These are phyloP conservation scores for Hydnum rufescens DNA, from an alignment of 768 basidiomycete species.

Conservation along the genomic window DNA sequence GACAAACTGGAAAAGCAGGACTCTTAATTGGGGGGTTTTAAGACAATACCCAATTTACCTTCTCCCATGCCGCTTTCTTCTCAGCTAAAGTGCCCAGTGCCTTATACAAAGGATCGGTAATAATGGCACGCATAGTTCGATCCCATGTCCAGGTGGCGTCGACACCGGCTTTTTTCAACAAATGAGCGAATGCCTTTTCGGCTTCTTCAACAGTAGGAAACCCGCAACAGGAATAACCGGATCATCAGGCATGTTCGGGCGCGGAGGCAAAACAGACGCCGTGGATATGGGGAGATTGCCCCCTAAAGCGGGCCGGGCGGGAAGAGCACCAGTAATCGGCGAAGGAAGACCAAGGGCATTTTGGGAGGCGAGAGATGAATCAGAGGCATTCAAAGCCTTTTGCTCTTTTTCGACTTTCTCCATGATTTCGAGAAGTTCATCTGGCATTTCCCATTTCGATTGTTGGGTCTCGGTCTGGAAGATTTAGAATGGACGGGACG, in stretches of 20 bases:
- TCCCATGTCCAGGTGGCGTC: conserved; percentile 96
- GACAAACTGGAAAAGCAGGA: conserved; percentile 38
- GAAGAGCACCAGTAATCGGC: conserved; percentile 27
- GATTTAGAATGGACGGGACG: not conserved
- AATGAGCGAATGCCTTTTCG: conserved; percentile 82
- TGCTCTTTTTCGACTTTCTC: conserved; percentile 71
- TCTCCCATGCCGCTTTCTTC: conserved; percentile 86
- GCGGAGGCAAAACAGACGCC: conserved; percentile 32
- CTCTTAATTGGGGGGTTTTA: not conserved
- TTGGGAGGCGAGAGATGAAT: conserved; percentile 10
- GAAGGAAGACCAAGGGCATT: conserved; percentile 19
- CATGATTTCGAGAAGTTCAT: conserved; percentile 67
- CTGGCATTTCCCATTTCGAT: conserved; percentile 96
- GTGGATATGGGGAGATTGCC: conserved; percentile 10
- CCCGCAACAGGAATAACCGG: conserved; percentile 75
- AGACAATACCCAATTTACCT: conserved; percentile 30
- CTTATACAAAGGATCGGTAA: conserved; percentile 95
- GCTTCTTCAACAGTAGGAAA: conserved; percentile 76
- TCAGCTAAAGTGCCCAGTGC: conserved; percentile 83
- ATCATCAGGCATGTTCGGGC: conserved; percentile 69
- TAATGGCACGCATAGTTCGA: conserved; percentile 91
- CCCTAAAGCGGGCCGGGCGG: conserved; percentile 25
- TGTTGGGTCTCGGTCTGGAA: conserved; percentile 65
- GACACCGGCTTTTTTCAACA: conserved; percentile 76
- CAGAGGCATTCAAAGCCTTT: conserved; percentile 20